A percentile compares a stretch with the other conserved stretches of the same genome.
Evolutionary conservation across 2,329 filamentous ascomycete genomes (phyloP).

Genomic region (Westerdykella ornata): DNA sequence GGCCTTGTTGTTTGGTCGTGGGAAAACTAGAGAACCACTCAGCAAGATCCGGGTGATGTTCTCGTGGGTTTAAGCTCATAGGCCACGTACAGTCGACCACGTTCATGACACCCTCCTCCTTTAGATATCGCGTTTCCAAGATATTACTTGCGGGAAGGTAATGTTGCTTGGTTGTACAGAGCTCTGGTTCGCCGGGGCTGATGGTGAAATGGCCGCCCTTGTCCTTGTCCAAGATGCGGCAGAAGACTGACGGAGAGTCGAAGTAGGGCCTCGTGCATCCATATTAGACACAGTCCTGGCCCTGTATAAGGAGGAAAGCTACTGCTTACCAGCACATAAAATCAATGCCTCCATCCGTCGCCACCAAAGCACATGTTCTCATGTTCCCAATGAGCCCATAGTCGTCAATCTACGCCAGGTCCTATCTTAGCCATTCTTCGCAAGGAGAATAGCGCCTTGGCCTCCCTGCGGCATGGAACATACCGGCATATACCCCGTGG

Average conservation of each 20-base stretch:
- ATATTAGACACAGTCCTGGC: not conserved
- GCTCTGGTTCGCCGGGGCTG: slow-evolving; percentile 41
- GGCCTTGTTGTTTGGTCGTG: slow-evolving; percentile 55
- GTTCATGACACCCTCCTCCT: slow-evolving; percentile 67
- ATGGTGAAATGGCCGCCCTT: slow-evolving; percentile 70
- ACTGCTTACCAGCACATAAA: slow-evolving; percentile 65
- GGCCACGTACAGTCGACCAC: slow-evolving; percentile 52
- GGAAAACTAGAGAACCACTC: slow-evolving; percentile 48
- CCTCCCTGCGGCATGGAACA: not conserved
- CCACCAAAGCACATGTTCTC: slow-evolving; percentile 69
- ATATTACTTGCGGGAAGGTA: slow-evolving; percentile 71
- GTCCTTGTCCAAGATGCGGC: slow-evolving; percentile 64
- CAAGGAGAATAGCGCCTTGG: not conserved
- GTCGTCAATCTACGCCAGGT: slow-evolving; percentile 46
- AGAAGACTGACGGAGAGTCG: slow-evolving; percentile 70
- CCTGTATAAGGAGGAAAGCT: not conserved
- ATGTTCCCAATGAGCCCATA: slow-evolving; percentile 78
- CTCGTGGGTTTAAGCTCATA: too few species aligned
- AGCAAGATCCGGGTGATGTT: too few species aligned
- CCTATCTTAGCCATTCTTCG: not conserved
- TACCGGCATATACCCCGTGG: slow-evolving; percentile 25
- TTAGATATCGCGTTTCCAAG: slow-evolving; percentile 69
- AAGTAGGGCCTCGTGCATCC: slow-evolving; percentile 58
- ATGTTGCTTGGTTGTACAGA: slow-evolving; percentile 67
- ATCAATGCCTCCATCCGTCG: slow-evolving; percentile 66